phyloP scores from a whole-genome alignment of 106 monocot species.

The Dioscorea alata region DNA sequence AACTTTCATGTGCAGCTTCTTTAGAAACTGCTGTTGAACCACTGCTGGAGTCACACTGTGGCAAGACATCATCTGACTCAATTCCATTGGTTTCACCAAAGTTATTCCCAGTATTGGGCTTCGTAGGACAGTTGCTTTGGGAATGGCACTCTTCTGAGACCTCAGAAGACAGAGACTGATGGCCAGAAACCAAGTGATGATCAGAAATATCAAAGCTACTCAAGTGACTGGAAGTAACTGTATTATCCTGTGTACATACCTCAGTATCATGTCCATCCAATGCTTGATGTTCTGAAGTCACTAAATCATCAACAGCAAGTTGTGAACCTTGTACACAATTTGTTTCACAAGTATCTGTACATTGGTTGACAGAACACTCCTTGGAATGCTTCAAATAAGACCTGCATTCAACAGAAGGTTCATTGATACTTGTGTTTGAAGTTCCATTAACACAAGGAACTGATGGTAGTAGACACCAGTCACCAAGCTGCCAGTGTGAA shows the following conservation, averaged over 20 bases:
- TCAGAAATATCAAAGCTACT: neutral
- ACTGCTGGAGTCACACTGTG: conserved; percentile 17
- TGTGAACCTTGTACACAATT: conserved; percentile 8
- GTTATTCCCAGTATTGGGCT: conserved; percentile 2
- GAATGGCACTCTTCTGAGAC: neutral
- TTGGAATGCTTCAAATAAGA: neutral
- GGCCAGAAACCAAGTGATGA: conserved; percentile 8
- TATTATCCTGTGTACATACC: neutral
- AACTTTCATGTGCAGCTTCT: conserved; percentile 47
- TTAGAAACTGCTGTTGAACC: conserved; percentile 31
- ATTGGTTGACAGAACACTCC: conserved; percentile 9
- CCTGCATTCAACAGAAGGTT: conserved; percentile 7
- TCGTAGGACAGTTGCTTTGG: conserved; percentile 6
- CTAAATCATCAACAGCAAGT: conserved; percentile 5
- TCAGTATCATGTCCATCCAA: neutral
- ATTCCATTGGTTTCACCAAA: conserved; percentile 8
- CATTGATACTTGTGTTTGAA: conserved; percentile 9
- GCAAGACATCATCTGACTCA: conserved; percentile 12
- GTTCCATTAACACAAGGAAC: conserved; percentile 8
- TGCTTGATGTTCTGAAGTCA: conserved; percentile 1
- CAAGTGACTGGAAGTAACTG: neutral
- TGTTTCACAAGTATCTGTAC: neutral
- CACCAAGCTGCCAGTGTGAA: conserved; percentile 91
- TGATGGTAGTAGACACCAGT: conserved; percentile 66
- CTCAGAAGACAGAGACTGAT: neutral